Conservation (phyloP, 192 early-diverging fungal genomes). For the Phycomyces blakesleeanus region DNA sequence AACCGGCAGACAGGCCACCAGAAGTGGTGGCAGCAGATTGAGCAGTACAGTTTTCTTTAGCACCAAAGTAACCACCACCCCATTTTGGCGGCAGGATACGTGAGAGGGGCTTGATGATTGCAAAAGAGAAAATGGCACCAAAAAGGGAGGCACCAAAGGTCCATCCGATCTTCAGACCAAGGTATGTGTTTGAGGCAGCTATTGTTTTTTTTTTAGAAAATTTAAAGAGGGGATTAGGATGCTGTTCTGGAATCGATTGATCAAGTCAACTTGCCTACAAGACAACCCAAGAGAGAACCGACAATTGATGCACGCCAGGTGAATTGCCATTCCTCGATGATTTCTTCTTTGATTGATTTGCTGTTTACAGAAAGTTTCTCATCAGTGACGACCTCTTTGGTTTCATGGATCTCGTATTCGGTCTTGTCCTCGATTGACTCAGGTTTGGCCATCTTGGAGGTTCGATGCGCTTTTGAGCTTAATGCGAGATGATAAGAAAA, state of each 20-base stretch:
- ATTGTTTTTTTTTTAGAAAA: neutral
- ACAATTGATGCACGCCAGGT: constrained; percentile 56
- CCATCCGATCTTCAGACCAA: constrained; percentile 64
- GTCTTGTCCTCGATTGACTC: constrained; percentile 10
- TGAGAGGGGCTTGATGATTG: constrained; percentile 56
- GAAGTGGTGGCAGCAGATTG: constrained; percentile 69
- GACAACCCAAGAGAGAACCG: constrained; percentile 56
- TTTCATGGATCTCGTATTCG: constrained; percentile 10
- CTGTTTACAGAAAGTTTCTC: too few species aligned
- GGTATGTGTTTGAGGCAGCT: constrained; percentile 66
- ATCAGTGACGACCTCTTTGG: constrained; percentile 7
- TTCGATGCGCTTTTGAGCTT: too few species aligned
- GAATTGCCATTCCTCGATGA: constrained; percentile 29
- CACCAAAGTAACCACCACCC: constrained; percentile 59
- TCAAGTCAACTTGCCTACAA: constrained; percentile 38
- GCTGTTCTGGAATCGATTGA: neutral
- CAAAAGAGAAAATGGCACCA: constrained; percentile 56
- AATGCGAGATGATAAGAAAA: too few species aligned
- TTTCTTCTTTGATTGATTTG: neutral
- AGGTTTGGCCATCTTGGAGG: neutral
- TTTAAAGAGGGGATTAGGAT: too few species aligned
- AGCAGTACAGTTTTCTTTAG: constrained; percentile 64
- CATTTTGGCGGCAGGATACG: constrained; percentile 21
- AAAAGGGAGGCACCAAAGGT: constrained; percentile 53
- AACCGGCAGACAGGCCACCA: constrained; percentile 58